Evolutionary conservation across 2,329 filamentous ascomycete species (phyloP), one percentile per base, ranked within the genome.

Genomic region (Ophiostoma populinum): DNA sequence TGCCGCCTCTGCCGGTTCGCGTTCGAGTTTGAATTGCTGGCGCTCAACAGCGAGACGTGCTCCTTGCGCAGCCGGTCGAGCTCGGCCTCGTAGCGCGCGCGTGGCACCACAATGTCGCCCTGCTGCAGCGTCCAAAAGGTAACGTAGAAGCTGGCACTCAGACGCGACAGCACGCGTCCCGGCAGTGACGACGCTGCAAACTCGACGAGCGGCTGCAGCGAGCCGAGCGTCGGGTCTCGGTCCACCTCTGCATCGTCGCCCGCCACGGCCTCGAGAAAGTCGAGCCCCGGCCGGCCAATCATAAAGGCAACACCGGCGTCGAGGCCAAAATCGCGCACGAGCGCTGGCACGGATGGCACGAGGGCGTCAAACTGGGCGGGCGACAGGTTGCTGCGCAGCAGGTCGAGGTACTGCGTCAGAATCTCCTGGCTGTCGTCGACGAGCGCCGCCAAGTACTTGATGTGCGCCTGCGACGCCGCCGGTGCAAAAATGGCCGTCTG

Each of bases 71-170:
- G 62, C 7, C 73, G 67, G 15, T 72, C 69, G 24, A 76, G 74
- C 49, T 92, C 85, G 12, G 73, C 67, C 32, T 80, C 68, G 51
- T 98, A 98, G 40, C 77, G 80, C 22, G 73, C 67, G 41, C 72
- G 72, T 1, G 81, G 80, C 43, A 86, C 74, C 38, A 72, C 70
- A 38, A 94, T 62, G 51, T 98, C 87, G 30, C 80, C 75, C 3
- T 92, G 67, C 19, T 83, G 76, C 10, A 94, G 63, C 34, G 86
- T 77, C 90, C 90, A 98, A 56, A 98, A 98, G 0, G 80, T 80
- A 28, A 80, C 72, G 49, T 83, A 94, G 51, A 94, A 87, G 20
- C 80, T 74, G 1, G 83, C 65, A 28, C 74, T 85, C 34, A 94
- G 67, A 33, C 70, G 70, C 9, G 70, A 61, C 64, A 77, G 83